Base-by-base conservation (phyloP, 352 stramenopile genomes). In the Thalassiosira hispida region DNA sequence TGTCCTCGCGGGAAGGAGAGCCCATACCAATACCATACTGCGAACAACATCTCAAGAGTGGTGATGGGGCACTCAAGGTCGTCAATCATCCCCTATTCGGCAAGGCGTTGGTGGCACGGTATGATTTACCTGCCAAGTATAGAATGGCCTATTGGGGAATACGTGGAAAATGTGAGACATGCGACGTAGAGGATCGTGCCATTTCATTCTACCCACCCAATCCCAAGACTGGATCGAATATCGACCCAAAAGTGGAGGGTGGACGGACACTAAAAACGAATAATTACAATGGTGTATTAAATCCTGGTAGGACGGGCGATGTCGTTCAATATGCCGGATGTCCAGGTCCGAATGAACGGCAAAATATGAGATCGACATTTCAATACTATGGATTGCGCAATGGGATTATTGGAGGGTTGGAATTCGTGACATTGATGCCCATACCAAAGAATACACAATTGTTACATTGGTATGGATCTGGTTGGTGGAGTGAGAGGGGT, bases 231-330 rank as follows among this genome's bases (percentile, higher is more conserved):
- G 83, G 83, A 46, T 73, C 57, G 18, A 85, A 87, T 53, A 74
- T 73, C 22, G 77, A 81, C 57, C 67, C 67, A 22, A 74, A 59
- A 23, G 47, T 74, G 9, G 25, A 72, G 8, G 67, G 67, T 33
- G 67, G 75, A 35, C 18, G 77, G 18, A 89, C 70, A 4, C 44
- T 84, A 6, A 83, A 81, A 71, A 53, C 35, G 3, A 56, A 79
- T 33, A 90, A 87, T 78, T 90, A 90, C 68, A 90, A 90, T 65
- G 83, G 83, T 22, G 83, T 90, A 14, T 60, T 90, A 7, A 90
- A 90, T 74, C 83, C 83, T 44, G 72, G 35, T 51, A 38, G 63
- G 29, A 87, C 79, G 3, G 83, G 83, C n/a, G 83, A 90, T 73
- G n/a, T 88, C 11, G 51, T 90, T 18, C 83, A 90, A 62, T 90